These are phyloP conservation scores for Stentor roeselii DNA, from an alignment of 73 alveolate species.

Conservation along the genomic window DNA sequence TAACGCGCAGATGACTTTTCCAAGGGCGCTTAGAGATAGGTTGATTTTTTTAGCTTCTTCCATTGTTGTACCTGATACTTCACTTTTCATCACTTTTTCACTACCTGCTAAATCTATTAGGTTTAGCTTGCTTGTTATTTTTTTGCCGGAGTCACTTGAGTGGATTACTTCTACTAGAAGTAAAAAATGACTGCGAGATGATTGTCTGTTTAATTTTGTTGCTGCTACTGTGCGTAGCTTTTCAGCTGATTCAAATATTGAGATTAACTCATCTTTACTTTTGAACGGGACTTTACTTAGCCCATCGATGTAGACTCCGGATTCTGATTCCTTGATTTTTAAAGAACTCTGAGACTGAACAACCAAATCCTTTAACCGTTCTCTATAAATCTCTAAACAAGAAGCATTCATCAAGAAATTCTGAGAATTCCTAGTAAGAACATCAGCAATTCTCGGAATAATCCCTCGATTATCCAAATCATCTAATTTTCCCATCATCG, in stretches of 20 bases:
- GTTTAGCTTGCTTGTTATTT: conserved; percentile 66
- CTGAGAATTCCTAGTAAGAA: too few relatives aligned
- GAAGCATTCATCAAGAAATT: background rate
- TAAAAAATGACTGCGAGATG: conserved; percentile 53
- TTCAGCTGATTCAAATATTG: conserved; percentile 36
- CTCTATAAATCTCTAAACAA: background rate
- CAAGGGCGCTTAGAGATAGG: conserved; percentile 79
- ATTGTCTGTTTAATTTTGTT: conserved; percentile 37
- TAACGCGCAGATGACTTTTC: conserved; percentile 71
- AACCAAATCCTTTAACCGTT: background rate
- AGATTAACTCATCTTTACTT: conserved; percentile 39
- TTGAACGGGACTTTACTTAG: conserved; percentile 36
- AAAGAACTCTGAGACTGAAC: conserved; percentile 21
- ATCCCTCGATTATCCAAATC: background rate
- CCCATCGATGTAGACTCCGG: conserved; percentile 55
- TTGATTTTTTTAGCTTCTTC: conserved; percentile 92
- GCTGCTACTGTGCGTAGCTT: conserved; percentile 42
- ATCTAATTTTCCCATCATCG: conserved; percentile 79
- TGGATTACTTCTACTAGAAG: conserved; percentile 37
- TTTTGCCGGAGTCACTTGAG: conserved; percentile 33
- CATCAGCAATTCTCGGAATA: background rate
- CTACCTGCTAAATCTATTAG: conserved; percentile 96
- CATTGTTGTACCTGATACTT: conserved; percentile 76
- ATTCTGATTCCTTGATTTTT: conserved; percentile 39
- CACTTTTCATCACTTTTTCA: conserved; percentile 85